A percentile compares a stretch with the other conserved stretches of the same genome.
Evolutionary conservation across 1,284 basidiomycete genomes (phyloP).

Genomic region (Cutaneotrichosporon cavernicola): DNA sequence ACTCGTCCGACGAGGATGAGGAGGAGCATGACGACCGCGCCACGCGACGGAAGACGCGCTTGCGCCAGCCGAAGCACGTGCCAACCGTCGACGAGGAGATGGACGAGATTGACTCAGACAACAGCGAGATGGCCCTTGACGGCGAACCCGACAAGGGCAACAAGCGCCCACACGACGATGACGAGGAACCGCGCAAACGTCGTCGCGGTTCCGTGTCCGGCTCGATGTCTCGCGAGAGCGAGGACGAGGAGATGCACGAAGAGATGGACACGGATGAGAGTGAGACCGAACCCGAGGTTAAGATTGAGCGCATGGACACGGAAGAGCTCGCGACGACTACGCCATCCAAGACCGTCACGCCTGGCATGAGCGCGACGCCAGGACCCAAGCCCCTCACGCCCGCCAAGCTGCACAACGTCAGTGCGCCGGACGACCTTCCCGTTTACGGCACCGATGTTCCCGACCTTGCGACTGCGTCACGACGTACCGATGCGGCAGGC

Average conservation of each 20-base stretch:
- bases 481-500: slow-evolving; percentile 21
- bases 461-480: neutral
- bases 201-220: slow-evolving; percentile 3
- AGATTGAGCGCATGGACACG: slow-evolving; percentile 9
- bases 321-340: slow-evolving; percentile 3
- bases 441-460: slow-evolving; percentile 10
- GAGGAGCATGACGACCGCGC: slow-evolving; percentile 11
- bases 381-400: neutral
- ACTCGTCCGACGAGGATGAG: slow-evolving; percentile 14
- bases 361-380: neutral
- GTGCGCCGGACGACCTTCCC: slow-evolving; percentile 19
- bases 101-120: slow-evolving; percentile 11
- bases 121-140: neutral
- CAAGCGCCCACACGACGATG: slow-evolving; percentile 18
- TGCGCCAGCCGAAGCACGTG: neutral
- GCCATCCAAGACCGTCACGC: slow-evolving; percentile 1
- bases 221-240: slow-evolving; percentile 11
- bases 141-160: neutral
- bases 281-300: slow-evolving; percentile 6
- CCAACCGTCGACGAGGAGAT: slow-evolving; percentile 13
- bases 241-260: slow-evolving; percentile 9
- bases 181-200: slow-evolving; percentile 19
- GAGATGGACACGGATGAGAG: slow-evolving; percentile 15
- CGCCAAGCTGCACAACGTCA: slow-evolving; percentile 2
- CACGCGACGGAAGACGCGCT: slow-evolving; percentile 2